phyloP scores from a whole-genome alignment of 1,139 yeast species.

The Pichia norvegensis region DNA sequence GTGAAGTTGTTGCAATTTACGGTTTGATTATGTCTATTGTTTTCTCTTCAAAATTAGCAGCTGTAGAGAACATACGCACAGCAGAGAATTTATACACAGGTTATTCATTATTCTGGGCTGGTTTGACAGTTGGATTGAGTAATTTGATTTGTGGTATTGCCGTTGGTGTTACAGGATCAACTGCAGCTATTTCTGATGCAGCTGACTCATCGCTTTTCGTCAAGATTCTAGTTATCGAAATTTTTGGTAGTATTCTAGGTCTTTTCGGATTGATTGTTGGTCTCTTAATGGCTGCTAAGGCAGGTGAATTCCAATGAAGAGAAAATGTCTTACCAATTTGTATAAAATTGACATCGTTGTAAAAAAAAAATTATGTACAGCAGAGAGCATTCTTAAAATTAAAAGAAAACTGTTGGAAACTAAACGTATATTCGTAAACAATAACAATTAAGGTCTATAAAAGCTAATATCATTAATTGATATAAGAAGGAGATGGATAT shows the following conservation, averaged over 20 bases:
- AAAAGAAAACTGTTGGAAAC: neutral
- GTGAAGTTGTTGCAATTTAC: conserved; percentile 98
- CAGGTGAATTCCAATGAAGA: conserved; percentile 54
- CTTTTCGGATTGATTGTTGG: conserved; percentile 94
- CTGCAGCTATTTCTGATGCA: conserved; percentile 97
- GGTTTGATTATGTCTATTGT: conserved; percentile 98
- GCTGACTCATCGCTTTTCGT: conserved; percentile 94
- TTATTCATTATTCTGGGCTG: conserved; percentile 96
- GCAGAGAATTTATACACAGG: conserved; percentile 89
- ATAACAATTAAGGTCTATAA: conserved; percentile 4
- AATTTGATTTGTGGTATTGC: conserved; percentile 95
- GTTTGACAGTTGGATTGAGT: conserved; percentile 87
- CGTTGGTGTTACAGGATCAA: conserved; percentile 95
- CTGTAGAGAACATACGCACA: conserved; percentile 62
- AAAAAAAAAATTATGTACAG: neutral
- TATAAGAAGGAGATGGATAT: too few species aligned
- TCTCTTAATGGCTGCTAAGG: conserved; percentile 92
- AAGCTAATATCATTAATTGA: conserved; percentile 14
- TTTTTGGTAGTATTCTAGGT: conserved; percentile 94
- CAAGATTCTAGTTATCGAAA: conserved; percentile 92
- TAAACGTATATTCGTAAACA: neutral
- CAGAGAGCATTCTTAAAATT: neutral
- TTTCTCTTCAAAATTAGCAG: conserved; percentile 80
- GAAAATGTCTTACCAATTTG: neutral
- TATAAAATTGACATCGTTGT: neutral